Percentiles rank a stretch among this genome's conserved stretches.
phyloP scores from a whole-genome alignment of 352 stramenopile species.

The Globisporangium takayamanum region DNA sequence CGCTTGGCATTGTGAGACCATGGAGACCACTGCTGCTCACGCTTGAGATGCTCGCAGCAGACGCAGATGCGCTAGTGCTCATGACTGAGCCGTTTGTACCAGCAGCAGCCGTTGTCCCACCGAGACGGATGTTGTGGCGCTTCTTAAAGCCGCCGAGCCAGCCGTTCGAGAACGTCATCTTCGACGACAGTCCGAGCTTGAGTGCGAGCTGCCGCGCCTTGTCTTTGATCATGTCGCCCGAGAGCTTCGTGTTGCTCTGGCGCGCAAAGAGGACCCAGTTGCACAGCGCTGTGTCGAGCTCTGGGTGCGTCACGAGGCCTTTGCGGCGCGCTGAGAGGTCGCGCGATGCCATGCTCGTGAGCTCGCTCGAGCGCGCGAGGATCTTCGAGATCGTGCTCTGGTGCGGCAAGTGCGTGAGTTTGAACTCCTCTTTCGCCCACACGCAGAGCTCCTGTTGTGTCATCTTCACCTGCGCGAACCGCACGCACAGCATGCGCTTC shows the following conservation, averaged over 20 bases:
- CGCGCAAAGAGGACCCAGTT: conserved; percentile 52
- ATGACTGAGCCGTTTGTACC: neutral
- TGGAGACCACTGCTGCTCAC: too few relatives aligned
- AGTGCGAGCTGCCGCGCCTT: conserved; percentile 34
- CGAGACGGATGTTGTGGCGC: conserved; percentile 47
- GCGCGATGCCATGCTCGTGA: conserved; percentile 42
- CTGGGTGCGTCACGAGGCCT: conserved; percentile 41
- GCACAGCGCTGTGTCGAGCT: conserved; percentile 53
- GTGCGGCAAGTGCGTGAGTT: conserved; percentile 41
- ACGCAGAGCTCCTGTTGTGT: conserved; percentile 57
- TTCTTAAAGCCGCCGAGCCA: conserved; percentile 65
- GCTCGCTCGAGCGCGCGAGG: conserved; percentile 32
- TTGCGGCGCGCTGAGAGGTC: conserved; percentile 32
- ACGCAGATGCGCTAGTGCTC: too few relatives aligned
- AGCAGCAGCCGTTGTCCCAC: conserved; percentile 7
- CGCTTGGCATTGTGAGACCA: neutral
- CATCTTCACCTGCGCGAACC: conserved; percentile 50
- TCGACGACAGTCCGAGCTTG: conserved; percentile 34
- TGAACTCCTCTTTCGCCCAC: conserved; percentile 57
- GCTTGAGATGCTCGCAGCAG: too few relatives aligned
- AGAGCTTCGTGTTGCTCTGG: conserved; percentile 44
- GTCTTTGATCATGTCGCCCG: conserved; percentile 56
- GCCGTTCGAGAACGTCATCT: conserved; percentile 56
- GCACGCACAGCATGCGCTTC: conserved; percentile 53
- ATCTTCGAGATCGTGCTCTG: conserved; percentile 69